phyloP scores from a whole-genome alignment of 2,329 filamentous ascomycete genomes.

The Cadophora sp. region DNA sequence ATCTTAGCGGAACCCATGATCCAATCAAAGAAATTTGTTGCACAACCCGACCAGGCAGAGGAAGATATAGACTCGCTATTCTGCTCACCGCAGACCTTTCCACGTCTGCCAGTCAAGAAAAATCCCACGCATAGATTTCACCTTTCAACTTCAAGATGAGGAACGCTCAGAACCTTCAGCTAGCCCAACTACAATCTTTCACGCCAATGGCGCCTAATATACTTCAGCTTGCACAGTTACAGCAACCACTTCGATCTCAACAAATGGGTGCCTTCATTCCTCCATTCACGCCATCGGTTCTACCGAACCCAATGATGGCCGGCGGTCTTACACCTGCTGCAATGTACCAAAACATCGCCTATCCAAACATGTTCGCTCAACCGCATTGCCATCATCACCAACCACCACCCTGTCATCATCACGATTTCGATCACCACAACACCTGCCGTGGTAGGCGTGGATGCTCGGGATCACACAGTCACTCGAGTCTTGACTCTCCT shows the following conservation, averaged over 20 bases:
- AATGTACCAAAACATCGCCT: neutral
- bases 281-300: neutral
- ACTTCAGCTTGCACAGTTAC: neutral
- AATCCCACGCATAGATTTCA: neutral
- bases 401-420: neutral
- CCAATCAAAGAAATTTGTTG: neutral
- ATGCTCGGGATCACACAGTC: neutral
- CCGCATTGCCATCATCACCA: slow-evolving; percentile 1
- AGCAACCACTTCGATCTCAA: neutral
- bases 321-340: neutral
- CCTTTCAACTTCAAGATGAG: neutral
- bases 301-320: neutral
- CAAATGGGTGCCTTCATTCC: neutral
- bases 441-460: neutral
- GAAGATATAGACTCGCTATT: neutral
- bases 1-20: neutral
- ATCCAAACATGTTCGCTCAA: neutral
- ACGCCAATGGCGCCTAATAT: neutral
- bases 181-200: neutral
- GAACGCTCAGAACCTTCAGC: slow-evolving; percentile 1
- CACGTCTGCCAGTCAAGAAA: neutral
- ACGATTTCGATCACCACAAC: neutral
- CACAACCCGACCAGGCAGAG: slow-evolving; percentile 2
- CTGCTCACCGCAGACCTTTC: neutral
- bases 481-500: neutral